Evolutionary conservation across 2,329 filamentous ascomycete species (phyloP), one percentile per base, ranked within the genome.

Genomic region (Albophoma yamanashiensis): DNA sequence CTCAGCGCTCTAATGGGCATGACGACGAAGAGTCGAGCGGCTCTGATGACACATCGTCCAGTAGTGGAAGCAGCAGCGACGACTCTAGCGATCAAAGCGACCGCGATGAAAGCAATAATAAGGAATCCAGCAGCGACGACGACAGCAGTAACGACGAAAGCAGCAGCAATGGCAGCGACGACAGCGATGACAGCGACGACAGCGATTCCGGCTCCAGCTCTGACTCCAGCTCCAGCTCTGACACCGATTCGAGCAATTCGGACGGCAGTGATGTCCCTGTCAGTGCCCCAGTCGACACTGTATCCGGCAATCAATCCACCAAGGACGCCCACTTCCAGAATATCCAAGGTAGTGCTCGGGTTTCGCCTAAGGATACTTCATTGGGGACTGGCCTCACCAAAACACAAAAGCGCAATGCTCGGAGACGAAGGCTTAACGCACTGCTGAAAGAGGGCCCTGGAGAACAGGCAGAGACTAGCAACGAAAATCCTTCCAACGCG

Each of bases 371-470:
- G 5, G 9, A 8, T 4, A 4, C 20, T 22, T 20, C 17, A 34
- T 15, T 42, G 76, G 7, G 71, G 71, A 1, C 62, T 67, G 78
- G 78, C 2, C 68, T 78, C 57, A 68, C 70, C 0, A 72, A 66
- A 40, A 84, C 82, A 0, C 78, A 79, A 64, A 80, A 75, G 62
- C 76, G 82, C 7, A 85, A 85, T 62, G 76, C 75, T 11, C 74
- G 82, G 36, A 75, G 81, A 52, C 76, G 77, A 40, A 69, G 71
- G 3, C 70, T 71, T 3, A 75, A 76, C 59, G 63, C 62, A 2
- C 14, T 65, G 17, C 64, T 50, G 22, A 42, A 43, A 42, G 31
- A 38, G 3, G 31, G 34, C 2, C 20, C 14, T 15, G 9, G 31
- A n/a, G 50, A 22, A 25, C 31, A n/a, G 15, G 12, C 50, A 38